phyloP scores from a whole-genome alignment of 495 filamentous ascomycete species.

The Elaphomyces granulatus region DNA sequence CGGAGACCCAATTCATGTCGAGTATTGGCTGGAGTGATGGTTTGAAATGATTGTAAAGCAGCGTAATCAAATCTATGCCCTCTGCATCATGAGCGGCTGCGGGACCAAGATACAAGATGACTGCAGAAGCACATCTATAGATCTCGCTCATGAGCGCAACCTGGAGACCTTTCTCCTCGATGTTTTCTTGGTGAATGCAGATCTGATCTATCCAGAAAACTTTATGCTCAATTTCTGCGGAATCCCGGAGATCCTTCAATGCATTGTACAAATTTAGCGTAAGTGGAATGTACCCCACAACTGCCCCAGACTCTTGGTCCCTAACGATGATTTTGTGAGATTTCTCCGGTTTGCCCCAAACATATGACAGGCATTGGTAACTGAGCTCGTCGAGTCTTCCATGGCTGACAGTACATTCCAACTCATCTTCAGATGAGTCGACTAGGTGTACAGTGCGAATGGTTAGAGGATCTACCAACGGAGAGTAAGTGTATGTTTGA shows the following conservation, averaged over 20 bases:
- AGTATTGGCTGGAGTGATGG: neutral
- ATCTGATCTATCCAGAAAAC: slow-evolving; percentile 19
- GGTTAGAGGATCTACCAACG: too few species aligned
- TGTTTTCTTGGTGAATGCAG: slow-evolving; percentile 19
- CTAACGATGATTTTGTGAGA: too few species aligned
- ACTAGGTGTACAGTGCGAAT: too few species aligned
- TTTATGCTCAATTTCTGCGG: neutral
- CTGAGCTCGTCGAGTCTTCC: too few species aligned
- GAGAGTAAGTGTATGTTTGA: too few species aligned
- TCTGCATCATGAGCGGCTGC: neutral
- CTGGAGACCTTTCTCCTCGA: slow-evolving; percentile 12
- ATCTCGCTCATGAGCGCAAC: slow-evolving; percentile 19
- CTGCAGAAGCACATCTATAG: slow-evolving; percentile 13
- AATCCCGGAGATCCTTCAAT: slow-evolving; percentile 3
- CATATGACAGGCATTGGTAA: too few species aligned
- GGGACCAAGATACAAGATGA: slow-evolving; percentile 16
- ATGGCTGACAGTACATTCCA: too few species aligned
- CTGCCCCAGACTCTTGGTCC: too few species aligned
- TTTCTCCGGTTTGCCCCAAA: too few species aligned
- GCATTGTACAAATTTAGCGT: slow-evolving; percentile 2
- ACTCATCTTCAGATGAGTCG: too few species aligned
- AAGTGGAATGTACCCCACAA: slow-evolving; percentile 2
- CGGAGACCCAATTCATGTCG: neutral
- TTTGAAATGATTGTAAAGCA: neutral
- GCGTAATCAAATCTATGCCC: neutral